Base-by-base conservation (phyloP, 1,284 basidiomycete species). In the Neolentinus lepideus region DNA sequence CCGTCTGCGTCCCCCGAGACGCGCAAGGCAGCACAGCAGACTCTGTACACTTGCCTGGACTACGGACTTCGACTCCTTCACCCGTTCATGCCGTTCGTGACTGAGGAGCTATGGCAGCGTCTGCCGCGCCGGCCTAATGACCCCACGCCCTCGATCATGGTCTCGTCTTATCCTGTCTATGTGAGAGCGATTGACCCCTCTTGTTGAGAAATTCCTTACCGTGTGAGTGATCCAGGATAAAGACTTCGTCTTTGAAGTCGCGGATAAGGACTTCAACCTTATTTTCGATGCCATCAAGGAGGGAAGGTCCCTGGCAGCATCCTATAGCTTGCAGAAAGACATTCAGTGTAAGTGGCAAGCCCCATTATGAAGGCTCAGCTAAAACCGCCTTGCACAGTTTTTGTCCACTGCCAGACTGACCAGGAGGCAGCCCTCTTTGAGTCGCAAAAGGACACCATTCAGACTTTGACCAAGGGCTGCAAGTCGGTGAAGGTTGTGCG, bases 51-150 rank as follows among this genome's bases (percentile, higher is more conserved):
- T 12, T 95, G 93, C 68, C 78, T 99, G 43, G 97, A 99, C 64
- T 75, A 87, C 56, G 97, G 96, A 11, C 76, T 99, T 53, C 84
- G 88, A 51, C 77, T 99, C 9, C 77, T 99, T 12, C 97, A 99
- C 71, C 96, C 97, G 1, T 96, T 98, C 76, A 99, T 99, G 97
- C 97, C 97, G 1, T 99, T 90, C 70, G 94, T 99, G 46, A 98
- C 96, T 1, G 97, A 99, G 72, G 97, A 99, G 71, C 75, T 99
- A 19, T 99, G 97, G 97, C 97, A 99, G 70, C 85, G 95, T 46
- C 77, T 99, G 10, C 94, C 95, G 0, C 78, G 94, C 12, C 78
- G 95, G 56, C 84, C 88, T 0, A 86, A 86, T 53, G 94, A 98
- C 69, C 66, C 78, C 9, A 90, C 88, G 9, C 83, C 86, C 21